Evolutionary conservation across 2,329 filamentous ascomycete genomes (phyloP).

Genomic region (Apiospora kogelbergensis): DNA sequence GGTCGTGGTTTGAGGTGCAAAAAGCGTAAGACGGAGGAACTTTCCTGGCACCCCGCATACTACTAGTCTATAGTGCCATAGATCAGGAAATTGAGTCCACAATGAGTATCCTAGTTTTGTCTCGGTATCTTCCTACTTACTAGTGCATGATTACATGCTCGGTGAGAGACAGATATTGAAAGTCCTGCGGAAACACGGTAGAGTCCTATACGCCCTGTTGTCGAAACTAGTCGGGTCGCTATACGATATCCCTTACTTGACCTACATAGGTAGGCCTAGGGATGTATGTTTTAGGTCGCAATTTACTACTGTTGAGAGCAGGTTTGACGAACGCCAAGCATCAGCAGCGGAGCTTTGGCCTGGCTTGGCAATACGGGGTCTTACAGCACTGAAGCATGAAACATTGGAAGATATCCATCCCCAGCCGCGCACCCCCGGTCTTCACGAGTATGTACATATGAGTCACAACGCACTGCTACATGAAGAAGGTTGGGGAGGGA

Average conservation of each 20-base stretch:
- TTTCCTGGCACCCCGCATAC: not conserved
- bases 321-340: not conserved
- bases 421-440: not conserved
- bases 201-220: not conserved
- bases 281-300: not conserved
- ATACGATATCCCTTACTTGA: not conserved
- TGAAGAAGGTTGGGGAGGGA: not conserved
- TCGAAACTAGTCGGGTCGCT: not conserved
- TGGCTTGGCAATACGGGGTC: not conserved
- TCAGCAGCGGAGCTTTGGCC: not conserved
- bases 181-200: not conserved
- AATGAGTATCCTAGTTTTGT: not conserved
- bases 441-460: not conserved
- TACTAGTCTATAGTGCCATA: not conserved
- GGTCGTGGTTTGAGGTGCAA: not conserved
- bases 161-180: not conserved
- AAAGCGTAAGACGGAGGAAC: slow-evolving; percentile 3
- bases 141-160: not conserved
- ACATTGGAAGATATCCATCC: slow-evolving; percentile 3
- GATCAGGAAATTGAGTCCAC: not conserved
- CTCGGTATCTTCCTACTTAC: not conserved
- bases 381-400: not conserved
- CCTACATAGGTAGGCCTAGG: not conserved
- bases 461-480: not conserved
- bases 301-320: not conserved